A percentile compares a stretch with the other conserved stretches of the same genome.
phyloP scores from a whole-genome alignment of 805 yeast species.

The Yarrowia divulgata region DNA sequence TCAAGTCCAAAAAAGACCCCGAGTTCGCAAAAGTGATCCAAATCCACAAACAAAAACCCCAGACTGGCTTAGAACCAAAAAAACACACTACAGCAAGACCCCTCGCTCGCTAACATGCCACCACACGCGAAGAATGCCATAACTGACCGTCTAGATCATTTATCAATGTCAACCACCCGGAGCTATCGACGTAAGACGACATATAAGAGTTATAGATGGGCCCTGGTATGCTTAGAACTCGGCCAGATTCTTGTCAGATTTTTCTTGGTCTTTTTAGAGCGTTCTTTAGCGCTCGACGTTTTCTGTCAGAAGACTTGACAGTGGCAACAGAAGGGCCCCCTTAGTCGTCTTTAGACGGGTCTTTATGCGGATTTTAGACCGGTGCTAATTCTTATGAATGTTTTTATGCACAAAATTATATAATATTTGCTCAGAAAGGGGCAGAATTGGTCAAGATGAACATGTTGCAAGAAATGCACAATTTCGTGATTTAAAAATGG shows the following conservation, averaged over 20 bases:
- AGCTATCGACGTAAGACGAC: neutral
- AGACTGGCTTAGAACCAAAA: neutral
- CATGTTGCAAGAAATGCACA: too few species aligned
- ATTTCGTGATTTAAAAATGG: too few species aligned
- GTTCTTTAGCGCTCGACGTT: neutral
- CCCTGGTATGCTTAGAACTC: neutral
- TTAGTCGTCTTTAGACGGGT: neutral
- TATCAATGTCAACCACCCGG: conserved; percentile 4
- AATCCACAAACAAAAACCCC: conserved; percentile 3
- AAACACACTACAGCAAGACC: neutral
- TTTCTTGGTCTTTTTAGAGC: neutral
- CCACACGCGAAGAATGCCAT: conserved; percentile 21
- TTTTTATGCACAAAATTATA: too few species aligned
- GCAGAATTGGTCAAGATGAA: neutral
- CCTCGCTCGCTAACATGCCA: conserved; percentile 12
- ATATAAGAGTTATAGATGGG: conserved; percentile 8
- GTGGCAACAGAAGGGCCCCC: neutral
- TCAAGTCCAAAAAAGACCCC: too few species aligned
- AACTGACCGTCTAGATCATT: conserved; percentile 27
- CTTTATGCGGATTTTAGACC: neutral
- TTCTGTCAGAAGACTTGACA: neutral
- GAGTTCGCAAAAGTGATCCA: neutral
- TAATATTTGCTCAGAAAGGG: neutral
- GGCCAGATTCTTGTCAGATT: neutral
- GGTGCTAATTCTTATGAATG: neutral